Base-by-base conservation (phyloP, 805 yeast genomes). In the Yarrowia sp. region DNA sequence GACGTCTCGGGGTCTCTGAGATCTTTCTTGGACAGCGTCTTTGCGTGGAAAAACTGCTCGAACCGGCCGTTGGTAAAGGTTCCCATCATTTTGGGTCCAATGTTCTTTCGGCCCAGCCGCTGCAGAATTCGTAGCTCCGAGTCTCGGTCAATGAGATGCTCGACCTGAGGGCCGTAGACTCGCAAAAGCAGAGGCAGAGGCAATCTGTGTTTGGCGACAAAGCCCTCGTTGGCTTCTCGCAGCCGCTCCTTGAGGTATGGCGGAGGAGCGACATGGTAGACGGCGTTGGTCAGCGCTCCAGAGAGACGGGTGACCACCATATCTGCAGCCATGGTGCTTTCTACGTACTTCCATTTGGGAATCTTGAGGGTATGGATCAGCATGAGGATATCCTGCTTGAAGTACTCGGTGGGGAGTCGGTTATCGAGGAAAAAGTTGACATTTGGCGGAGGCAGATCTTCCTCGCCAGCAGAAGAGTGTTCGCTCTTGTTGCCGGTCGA, bases 251-350 rank as follows among this genome's bases (percentile, higher is more conserved):
- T 75, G 52, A 73, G 54, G 66, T 71, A 69, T 28, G 71, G 62
- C 0, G 85, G 85, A 63, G 89, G 86, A 70, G 83, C 87, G 3
- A 95, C 83, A 71, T 85, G 85, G 74, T 88, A 95, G 64, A 93
- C 89, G 35, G 92, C 88, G 74, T 95, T 95, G 21, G 98, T 95
- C 74, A 95, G 81, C 0, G 99, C 99, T 21, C 99, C 98, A 38
- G 90, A 84, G 58, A 95, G 90, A 68, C 97, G 82, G 43, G 77
- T 79, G 21, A 92, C 74, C 22, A 76, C 79, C 41, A 93, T 74
- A 21, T 78, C 78, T n/a, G 67, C 70, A 10, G 77, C 73, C 76
- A 74, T 74, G 9, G 78, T 68, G 70, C 70, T 24, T 24, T 70
- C 68, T 11, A 86, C 81, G 67, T 80, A 80, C 70, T 86, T 84